phyloP scores from a whole-genome alignment of 495 filamentous ascomycete species.

The Xylaria nigripes region DNA sequence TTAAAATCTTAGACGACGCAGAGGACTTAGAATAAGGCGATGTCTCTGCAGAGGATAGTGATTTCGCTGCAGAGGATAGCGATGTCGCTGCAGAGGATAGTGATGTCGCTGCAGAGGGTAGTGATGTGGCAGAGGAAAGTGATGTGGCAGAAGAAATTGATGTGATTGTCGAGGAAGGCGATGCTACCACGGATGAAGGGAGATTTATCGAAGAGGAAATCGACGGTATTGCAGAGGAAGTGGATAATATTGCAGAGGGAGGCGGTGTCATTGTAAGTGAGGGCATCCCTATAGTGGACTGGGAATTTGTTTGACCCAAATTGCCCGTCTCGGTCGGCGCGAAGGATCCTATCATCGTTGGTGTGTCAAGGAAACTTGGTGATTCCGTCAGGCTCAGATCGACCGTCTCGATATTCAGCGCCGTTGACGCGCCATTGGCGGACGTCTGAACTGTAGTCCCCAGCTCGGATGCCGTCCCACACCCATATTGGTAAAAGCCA shows the following conservation, averaged over 20 bases:
- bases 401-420: constrained; percentile 23
- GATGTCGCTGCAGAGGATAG: not conserved
- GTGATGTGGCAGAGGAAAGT: constrained; percentile 7
- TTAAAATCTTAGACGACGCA: constrained; percentile 12
- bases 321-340: constrained; percentile 14
- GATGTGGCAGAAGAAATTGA: constrained; percentile 6
- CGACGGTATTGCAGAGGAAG: not conserved
- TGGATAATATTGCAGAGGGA: not conserved
- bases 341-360: constrained; percentile 29
- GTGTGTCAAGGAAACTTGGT: constrained; percentile 24
- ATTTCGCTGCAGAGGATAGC: constrained; percentile 1
- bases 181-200: constrained; percentile 4
- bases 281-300: constrained; percentile 1
- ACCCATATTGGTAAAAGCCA: constrained; percentile 42
- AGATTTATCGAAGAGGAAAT: constrained; percentile 1
- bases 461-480: constrained; percentile 36
- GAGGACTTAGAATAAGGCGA: constrained; percentile 12
- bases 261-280: not conserved
- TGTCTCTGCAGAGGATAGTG: constrained; percentile 1
- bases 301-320: constrained; percentile 5
- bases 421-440: constrained; percentile 27
- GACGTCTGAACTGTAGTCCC: constrained; percentile 35
- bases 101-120: not conserved
- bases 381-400: constrained; percentile 26
- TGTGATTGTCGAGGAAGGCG: constrained; percentile 3